Conservation (phyloP, 768 basidiomycete species). For the Amanita brunnescens region DNA sequence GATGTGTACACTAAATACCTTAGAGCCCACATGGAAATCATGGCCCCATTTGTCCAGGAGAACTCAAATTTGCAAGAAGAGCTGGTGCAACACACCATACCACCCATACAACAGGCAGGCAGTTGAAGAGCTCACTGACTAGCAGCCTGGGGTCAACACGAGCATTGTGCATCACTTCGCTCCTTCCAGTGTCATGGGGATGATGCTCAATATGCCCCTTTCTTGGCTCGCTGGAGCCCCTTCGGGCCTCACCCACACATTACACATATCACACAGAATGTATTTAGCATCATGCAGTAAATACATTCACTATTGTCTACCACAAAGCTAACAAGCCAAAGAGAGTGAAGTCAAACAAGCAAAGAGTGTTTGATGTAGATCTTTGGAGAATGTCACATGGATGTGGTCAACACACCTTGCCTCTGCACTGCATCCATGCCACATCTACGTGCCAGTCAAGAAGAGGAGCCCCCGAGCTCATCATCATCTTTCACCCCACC, state of each 20-base stretch:
- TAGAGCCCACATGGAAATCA: neutral
- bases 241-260: neutral
- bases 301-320: neutral
- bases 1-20: neutral
- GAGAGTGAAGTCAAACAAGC: conserved; percentile 14
- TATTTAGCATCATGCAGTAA: neutral
- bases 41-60: conserved; percentile 3
- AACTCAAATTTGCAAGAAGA: neutral
- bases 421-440: neutral
- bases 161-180: conserved; percentile 1
- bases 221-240: neutral
- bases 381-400: neutral
- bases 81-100: neutral
- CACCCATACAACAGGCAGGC: neutral
- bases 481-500: too few species aligned
- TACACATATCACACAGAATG: too few species aligned
- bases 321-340: neutral
- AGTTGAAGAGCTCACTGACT: neutral
- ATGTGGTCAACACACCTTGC: neutral
- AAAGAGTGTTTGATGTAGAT: neutral
- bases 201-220: neutral
- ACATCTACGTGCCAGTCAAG: neutral
- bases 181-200: neutral
- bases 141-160: neutral
- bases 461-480: too few species aligned